Conservation (phyloP, 1,284 basidiomycete species). For the Cryptococcus maquisensis region DNA sequence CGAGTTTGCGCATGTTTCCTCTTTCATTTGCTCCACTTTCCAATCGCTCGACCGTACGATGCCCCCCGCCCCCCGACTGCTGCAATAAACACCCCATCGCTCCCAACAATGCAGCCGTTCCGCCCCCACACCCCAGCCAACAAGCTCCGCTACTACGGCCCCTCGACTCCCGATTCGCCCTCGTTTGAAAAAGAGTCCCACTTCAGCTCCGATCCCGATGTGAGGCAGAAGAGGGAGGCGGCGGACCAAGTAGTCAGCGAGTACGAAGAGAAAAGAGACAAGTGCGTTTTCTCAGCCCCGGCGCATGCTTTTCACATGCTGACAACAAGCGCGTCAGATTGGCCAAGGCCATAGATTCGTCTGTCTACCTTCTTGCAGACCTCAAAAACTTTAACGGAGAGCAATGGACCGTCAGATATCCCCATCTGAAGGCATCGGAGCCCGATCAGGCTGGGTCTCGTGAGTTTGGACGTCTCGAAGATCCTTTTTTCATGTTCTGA, state of each 20-base stretch:
- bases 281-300: slow-evolving; percentile 26
- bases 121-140: slow-evolving; percentile 8
- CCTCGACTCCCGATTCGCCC: slow-evolving; percentile 32
- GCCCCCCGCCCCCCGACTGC: not conserved
- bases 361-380: slow-evolving; percentile 65
- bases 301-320: slow-evolving; percentile 6
- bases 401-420: slow-evolving; percentile 83
- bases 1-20: not conserved
- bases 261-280: slow-evolving; percentile 46
- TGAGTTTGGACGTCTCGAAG: slow-evolving; percentile 5
- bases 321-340: slow-evolving; percentile 54
- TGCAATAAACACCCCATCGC: too few species aligned
- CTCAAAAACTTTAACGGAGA: slow-evolving; percentile 77
- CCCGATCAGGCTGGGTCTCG: slow-evolving; percentile 14
- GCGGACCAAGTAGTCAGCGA: slow-evolving; percentile 41
- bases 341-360: slow-evolving; percentile 66
- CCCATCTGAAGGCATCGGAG: slow-evolving; percentile 39
- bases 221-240: slow-evolving; percentile 30
- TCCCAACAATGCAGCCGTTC: slow-evolving; percentile 42
- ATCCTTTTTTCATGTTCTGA: not conserved
- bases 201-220: slow-evolving; percentile 28
- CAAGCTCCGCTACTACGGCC: slow-evolving; percentile 1
- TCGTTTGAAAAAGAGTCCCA: slow-evolving; percentile 42
- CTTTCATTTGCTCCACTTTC: too few species aligned
- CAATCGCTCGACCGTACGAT: too few species aligned